phyloP scores from a whole-genome alignment of 768 basidiomycete genomes.

The Trametes elegans region DNA sequence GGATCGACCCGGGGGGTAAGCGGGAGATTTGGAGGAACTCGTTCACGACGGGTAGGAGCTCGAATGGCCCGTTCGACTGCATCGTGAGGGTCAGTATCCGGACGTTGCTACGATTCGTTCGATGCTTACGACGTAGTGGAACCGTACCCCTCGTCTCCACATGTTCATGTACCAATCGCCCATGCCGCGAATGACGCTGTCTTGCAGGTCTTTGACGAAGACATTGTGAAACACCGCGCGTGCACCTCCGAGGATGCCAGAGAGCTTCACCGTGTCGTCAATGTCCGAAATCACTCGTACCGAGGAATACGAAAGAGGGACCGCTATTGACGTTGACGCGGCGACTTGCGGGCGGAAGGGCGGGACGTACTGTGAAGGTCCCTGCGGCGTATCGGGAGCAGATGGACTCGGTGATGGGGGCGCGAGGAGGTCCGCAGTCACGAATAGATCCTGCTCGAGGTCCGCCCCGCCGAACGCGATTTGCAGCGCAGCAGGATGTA shows the following conservation, averaged over 20 bases:
- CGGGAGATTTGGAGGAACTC: constrained; percentile 71
- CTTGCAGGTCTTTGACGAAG: constrained; percentile 81
- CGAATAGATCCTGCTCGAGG: constrained; percentile 47
- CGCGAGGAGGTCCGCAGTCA: constrained; percentile 50
- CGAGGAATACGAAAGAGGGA: constrained; percentile 55
- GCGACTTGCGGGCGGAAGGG: constrained; percentile 7
- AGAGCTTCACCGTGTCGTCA: constrained; percentile 87
- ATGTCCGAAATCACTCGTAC: constrained; percentile 89
- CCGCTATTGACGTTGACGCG: constrained; percentile 21
- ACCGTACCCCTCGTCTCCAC: constrained; percentile 70
- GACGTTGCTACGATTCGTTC: neutral
- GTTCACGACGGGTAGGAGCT: constrained; percentile 73
- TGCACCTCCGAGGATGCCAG: constrained; percentile 76
- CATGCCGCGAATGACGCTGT: constrained; percentile 82
- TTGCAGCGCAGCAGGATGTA: constrained; percentile 55
- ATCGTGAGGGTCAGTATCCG: neutral
- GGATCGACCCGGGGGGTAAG: constrained; percentile 75
- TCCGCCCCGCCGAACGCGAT: constrained; percentile 53
- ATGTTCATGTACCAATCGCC: constrained; percentile 71
- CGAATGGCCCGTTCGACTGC: constrained; percentile 87
- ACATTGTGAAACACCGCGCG: constrained; percentile 86
- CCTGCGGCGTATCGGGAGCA: neutral
- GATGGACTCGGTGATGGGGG: constrained; percentile 34
- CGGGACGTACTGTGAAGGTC: neutral
- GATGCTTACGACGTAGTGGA: constrained; percentile 85